These are phyloP conservation scores for Meripilus lineatus DNA, from an alignment of 1,284 basidiomycete genomes.

Conservation along the genomic window DNA sequence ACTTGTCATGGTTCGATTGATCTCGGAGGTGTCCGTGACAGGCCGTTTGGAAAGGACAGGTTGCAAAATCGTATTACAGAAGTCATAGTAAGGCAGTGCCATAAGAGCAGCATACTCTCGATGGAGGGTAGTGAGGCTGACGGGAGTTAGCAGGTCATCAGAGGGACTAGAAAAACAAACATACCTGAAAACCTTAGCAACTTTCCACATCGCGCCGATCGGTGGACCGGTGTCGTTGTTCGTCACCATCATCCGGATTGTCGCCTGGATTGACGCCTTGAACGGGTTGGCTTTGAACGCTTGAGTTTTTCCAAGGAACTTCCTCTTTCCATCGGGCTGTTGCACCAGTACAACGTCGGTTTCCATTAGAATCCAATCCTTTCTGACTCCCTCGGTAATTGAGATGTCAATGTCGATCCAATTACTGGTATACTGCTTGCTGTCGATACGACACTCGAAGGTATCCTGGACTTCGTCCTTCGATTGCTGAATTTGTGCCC, in stretches of 20 bases:
- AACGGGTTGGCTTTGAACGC: conserved; percentile 53
- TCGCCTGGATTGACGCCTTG: conserved; percentile 43
- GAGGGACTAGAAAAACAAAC: no score
- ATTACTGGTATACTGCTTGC: conserved; percentile 64
- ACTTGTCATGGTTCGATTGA: conserved; percentile 63
- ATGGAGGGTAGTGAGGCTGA: conserved; percentile 84
- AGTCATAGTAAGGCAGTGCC: conserved; percentile 80
- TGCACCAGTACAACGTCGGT: conserved; percentile 75
- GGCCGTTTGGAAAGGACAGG: conserved; percentile 54
- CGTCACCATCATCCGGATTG: conserved; percentile 45
- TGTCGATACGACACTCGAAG: conserved; percentile 54
- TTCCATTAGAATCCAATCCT: conserved; percentile 75
- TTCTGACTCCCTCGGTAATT: conserved; percentile 51
- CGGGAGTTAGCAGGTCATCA: not conserved
- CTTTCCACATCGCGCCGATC: conserved; percentile 63
- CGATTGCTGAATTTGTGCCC: conserved; percentile 83
- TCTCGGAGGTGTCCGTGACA: conserved; percentile 44
- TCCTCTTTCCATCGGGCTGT: conserved; percentile 44
- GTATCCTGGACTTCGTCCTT: conserved; percentile 59
- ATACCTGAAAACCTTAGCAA: conserved; percentile 83
- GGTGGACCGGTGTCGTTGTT: conserved; percentile 54
- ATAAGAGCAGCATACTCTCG: conserved; percentile 90
- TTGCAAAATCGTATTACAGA: conserved; percentile 64
- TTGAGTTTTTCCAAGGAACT: conserved; percentile 75
- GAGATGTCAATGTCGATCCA: conserved; percentile 72